Conservation (phyloP, 805 yeast genomes). For the Lachancea dasiensis region DNA sequence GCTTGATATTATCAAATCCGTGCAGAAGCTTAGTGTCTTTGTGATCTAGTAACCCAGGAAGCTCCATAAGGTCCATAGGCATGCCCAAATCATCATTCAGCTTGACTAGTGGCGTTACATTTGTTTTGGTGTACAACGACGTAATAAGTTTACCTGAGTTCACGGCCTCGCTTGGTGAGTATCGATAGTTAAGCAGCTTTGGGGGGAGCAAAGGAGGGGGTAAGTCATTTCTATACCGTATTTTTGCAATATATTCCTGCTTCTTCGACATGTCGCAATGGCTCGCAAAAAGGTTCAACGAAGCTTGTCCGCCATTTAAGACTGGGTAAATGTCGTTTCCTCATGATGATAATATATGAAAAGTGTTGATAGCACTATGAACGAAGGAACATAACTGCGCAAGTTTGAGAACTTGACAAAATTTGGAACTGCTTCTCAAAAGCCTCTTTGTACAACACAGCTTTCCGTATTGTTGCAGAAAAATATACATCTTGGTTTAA, state of each 20-base stretch:
- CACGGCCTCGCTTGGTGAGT: conserved; percentile 36
- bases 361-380: conserved; percentile 2
- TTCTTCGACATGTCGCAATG: conserved; percentile 41
- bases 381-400: neutral
- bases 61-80: conserved; percentile 63
- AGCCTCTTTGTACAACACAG: too few relatives aligned
- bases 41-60: conserved; percentile 63
- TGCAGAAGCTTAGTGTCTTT: conserved; percentile 43
- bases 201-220: conserved; percentile 96
- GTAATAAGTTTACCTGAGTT: conserved; percentile 55
- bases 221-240: conserved; percentile 75
- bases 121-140: conserved; percentile 67
- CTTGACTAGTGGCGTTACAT: conserved; percentile 55
- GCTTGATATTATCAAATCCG: conserved; percentile 37
- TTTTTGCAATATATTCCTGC: conserved; percentile 75
- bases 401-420: neutral
- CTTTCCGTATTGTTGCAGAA: too few relatives aligned
- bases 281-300: neutral
- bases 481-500: too few relatives aligned
- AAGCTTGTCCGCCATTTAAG: too few relatives aligned
- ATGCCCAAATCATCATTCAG: conserved; percentile 64
- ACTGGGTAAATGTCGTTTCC: too few relatives aligned
- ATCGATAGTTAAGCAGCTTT: conserved; percentile 56
- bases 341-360: too few relatives aligned
- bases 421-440: neutral